Evolutionary conservation across 768 basidiomycete genomes (phyloP), one percentile per base, ranked within the genome.

Genomic region (Infundibulicybe gibba): DNA sequence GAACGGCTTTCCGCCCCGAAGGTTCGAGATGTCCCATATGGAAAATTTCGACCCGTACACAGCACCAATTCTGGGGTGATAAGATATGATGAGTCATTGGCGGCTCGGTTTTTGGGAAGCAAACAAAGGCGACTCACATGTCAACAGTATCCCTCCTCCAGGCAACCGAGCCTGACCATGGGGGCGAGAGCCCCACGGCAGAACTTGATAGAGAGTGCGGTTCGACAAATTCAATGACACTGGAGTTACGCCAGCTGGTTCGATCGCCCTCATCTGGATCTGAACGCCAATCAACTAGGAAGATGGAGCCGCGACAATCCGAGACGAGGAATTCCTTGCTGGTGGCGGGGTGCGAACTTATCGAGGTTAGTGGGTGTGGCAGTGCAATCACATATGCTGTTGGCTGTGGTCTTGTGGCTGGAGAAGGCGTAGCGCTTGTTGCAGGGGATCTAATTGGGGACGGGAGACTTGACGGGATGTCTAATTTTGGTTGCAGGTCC

Each of bases 291-390:
- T 92, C 87, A n/a, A 83, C 80, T 40, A 90, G 62, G 62, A 83
- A 89, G 40, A 91, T 69, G 21, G 81, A 83, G 31, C 90, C 90
- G 32, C 76, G 78, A 45, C 72, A 76, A 64, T 92, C 90, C 2
- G 87, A 77, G 45, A 90, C 83, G 20, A 92, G 72, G 56, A 92
- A 80, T 54, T 89, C 89, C 61, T 87, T 90, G 70, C 81, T 80
- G 25, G 81, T 85, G 12, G 71, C 70, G 2, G 86, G 81, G 56
- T 92, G 90, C 20, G 85, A 76, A 60, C 73, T 69, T 57, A 92
- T 80, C 25, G 84, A 70, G 31, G 70, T 75, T 38, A 92, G 70
- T n/a, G 88, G 80, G 58, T 87, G 80, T 5, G 84, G 69, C 61
- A 90, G 90, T 33, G 79, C 61, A 51, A 88, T 82, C 35, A 80